These are phyloP conservation scores for Desmodesmus armatus DNA, from an alignment of 139 green algal genomes.

Conservation along the genomic window DNA sequence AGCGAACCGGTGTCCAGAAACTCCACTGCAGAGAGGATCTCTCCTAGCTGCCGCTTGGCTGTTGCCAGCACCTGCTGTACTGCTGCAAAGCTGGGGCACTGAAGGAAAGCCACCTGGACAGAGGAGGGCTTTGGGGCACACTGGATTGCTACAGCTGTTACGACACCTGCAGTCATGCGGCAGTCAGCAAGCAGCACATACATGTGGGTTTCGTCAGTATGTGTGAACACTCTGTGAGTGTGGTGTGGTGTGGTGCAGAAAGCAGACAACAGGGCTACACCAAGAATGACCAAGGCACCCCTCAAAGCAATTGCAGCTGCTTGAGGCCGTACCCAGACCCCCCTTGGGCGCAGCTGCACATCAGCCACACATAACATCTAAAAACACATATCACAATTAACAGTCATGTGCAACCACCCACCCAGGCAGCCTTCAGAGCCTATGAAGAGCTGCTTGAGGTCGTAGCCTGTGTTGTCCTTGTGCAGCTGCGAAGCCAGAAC, in stretches of 20 bases:
- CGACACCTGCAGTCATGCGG: conserved; percentile 70
- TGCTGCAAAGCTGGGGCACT: conserved; percentile 68
- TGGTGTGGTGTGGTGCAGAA: neutral
- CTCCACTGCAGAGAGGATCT: conserved; percentile 93
- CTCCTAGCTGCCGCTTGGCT: conserved; percentile 79
- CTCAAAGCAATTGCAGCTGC: neutral
- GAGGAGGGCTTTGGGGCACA: conserved; percentile 74
- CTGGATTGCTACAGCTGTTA: conserved; percentile 87
- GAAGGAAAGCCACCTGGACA: conserved; percentile 83
- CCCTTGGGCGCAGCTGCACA: too few relatives aligned
- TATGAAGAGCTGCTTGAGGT: conserved; percentile 99
- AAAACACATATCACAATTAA: too few relatives aligned
- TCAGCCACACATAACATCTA: too few relatives aligned
- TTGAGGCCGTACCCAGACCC: too few relatives aligned
- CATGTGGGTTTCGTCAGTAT: neutral
- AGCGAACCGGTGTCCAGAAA: conserved; percentile 91
- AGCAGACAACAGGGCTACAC: neutral
- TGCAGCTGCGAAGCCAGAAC: too few relatives aligned
- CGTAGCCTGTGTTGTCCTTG: conserved; percentile 99
- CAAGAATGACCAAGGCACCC: neutral
- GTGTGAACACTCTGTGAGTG: too few relatives aligned
- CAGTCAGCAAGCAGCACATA: neutral
- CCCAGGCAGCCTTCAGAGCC: conserved; percentile 96
- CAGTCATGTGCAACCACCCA: too few relatives aligned
- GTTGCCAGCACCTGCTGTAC: conserved; percentile 69